Evolutionary conservation across 1,284 basidiomycete species (phyloP), one percentile per base, ranked within the genome.

Genomic region (Limonomyces culmigenus): DNA sequence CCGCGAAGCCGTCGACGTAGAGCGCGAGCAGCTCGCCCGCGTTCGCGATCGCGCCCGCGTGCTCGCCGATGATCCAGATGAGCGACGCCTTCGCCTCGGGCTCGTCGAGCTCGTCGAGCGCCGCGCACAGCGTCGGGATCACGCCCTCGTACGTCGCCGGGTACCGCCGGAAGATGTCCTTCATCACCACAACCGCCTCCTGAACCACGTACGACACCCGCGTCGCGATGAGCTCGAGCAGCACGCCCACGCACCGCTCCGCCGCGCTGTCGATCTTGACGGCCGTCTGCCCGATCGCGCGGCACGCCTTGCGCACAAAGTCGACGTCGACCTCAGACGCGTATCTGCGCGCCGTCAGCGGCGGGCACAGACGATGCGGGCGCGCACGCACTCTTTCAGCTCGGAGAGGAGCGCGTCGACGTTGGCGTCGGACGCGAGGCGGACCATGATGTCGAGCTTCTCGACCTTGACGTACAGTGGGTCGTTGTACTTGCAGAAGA

Each of bases 401-500:
- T 98, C 95, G 51, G 87, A 91, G 43, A 98, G 60, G 29, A 98
- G 67, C 33, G 91, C 88, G 53, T 95, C 84, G 3, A 96, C 87
- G 46, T 97, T 98, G 51, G 77, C 79, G 41, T 95, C 89, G 20
- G 71, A 71, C 3, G 89, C 92, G 37, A 98, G 63, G 38, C 89
- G 75, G 42, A 96, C 89, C 92, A 98, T 97, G 55, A 97, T 96
- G 48, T 96, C 95, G 42, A 98, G 63, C 56, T 98, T 98, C 56
- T 95, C 93, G 35, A 97, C 73, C 60, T 98, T 98, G 56, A 97
- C 91, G 52, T 98, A 99, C 21, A 92, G 65, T 2, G 95, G 93
- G 51, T 98, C 95, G 54, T 97, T 98, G 63, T 99, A 98, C 57
- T 98, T 98, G 78, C 95, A 98, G 65, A 98, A 98, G 58, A 98